Evolutionary conservation across 805 yeast genomes (phyloP), one percentile per base, ranked within the genome.

Genomic region (Metschnikowia amazonensis): DNA sequence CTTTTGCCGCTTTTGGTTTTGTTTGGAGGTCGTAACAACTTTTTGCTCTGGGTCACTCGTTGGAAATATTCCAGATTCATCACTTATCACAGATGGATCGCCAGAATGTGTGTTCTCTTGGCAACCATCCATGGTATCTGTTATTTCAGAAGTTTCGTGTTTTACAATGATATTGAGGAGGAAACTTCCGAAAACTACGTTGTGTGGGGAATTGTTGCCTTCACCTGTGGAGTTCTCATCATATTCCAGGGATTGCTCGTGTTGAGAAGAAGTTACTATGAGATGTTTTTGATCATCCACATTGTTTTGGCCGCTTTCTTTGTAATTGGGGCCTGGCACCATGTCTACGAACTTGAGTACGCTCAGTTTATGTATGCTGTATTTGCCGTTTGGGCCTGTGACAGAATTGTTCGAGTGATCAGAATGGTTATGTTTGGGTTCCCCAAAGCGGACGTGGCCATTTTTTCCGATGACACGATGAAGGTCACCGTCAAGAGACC

Each of bases 351-450:
- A 27, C 47, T 50, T n/a, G 52, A 57, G 0, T 69, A 64, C 40
- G 57, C 57, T 17, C 53, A 58, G 51, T 76, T 65, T n/a, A 51
- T 58, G 45, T 80, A 77, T 46, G 75, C 80, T 4, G 58, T 82
- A 7, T 72, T 79, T 48, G 82, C 79, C 0, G 69, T 88, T 7
- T 89, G 96, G 96, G 56, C 59, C 0, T 39, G 63, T 1, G 81
- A 76, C 48, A 59, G 77, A 31, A 14, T 66, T 1, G 45, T 66
- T 36, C 54, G 81, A 42, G 1, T 74, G 1, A 20, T 47, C 13
- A 63, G 66, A 28, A 48, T 75, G 10, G 41, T 51, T 1, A 18
- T 44, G 5, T 71, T 67, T 50, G 79, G 79, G 23, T 58, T 65
- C 20, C 61, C 62, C 32, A 54, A 57, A 7, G 74, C 76, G 2